A percentile compares a stretch with the other conserved stretches of the same genome.
phyloP scores from a whole-genome alignment of 768 basidiomycete genomes.

The Leccinum fibrillosum region DNA sequence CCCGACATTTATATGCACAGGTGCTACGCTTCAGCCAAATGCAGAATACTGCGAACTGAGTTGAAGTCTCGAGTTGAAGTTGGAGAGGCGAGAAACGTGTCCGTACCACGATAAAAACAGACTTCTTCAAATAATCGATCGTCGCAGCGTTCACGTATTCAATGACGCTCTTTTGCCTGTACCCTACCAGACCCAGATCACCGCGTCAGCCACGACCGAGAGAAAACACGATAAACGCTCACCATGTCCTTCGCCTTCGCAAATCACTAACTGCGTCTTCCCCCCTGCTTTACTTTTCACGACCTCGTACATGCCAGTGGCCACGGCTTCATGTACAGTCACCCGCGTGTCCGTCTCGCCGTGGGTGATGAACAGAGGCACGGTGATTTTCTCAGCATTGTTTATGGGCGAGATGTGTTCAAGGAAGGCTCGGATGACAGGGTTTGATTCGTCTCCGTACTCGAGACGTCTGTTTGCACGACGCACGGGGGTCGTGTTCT shows the following conservation, averaged over 20 bases:
- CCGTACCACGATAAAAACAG: background rate
- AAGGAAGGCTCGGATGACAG: slow-evolving; percentile 36
- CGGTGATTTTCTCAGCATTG: slow-evolving; percentile 33
- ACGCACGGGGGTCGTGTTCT: slow-evolving; percentile 37
- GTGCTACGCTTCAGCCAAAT: background rate
- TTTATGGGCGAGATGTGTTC: slow-evolving; percentile 40
- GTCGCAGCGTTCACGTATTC: slow-evolving; percentile 41
- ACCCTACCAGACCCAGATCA: slow-evolving; percentile 25
- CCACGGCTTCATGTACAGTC: slow-evolving; percentile 36
- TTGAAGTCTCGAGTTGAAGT: background rate
- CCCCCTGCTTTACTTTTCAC: slow-evolving; percentile 23
- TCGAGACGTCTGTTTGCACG: slow-evolving; percentile 35
- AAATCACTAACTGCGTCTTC: slow-evolving; percentile 36
- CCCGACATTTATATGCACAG: slow-evolving; percentile 5
- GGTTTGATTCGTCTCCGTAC: slow-evolving; percentile 40
- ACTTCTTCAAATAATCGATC: slow-evolving; percentile 37
- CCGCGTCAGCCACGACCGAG: slow-evolving; percentile 1
- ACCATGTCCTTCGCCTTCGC: slow-evolving; percentile 44
- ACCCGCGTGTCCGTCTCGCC: slow-evolving; percentile 41
- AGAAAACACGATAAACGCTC: slow-evolving; percentile 6
- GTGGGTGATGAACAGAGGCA: slow-evolving; percentile 39
- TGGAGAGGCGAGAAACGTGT: background rate
- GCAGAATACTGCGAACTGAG: slow-evolving; percentile 1
- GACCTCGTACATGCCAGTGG: slow-evolving; percentile 32
- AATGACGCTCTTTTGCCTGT: slow-evolving; percentile 42